Percentiles rank a stretch among this genome's conserved stretches.
Conservation (phyloP, 2,329 filamentous ascomycete species). For the Colletotrichum lupini region DNA sequence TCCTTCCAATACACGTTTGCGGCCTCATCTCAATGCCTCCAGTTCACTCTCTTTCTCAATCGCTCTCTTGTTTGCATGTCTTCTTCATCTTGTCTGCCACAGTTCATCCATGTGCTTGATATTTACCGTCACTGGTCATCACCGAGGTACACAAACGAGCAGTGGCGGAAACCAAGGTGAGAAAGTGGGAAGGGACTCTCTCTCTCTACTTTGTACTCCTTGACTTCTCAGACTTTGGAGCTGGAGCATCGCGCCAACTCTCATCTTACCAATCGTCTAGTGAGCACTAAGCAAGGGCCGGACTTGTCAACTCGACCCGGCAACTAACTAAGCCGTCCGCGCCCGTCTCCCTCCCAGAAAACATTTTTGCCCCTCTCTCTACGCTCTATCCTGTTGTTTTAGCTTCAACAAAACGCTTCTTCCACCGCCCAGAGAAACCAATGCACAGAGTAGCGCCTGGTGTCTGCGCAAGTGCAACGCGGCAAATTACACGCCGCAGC, state of each 20-base stretch:
- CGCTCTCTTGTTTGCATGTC: background rate
- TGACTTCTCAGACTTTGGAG: background rate
- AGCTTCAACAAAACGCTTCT: background rate
- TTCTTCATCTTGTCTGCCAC: background rate
- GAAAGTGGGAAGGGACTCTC: background rate
- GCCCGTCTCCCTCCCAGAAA: background rate
- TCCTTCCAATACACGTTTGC: background rate
- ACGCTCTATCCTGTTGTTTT: background rate
- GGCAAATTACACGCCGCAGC: constrained; percentile 14
- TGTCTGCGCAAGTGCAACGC: constrained; percentile 7
- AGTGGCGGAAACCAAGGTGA: background rate
- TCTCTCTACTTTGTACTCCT: background rate
- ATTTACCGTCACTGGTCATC: background rate
- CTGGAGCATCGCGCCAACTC: background rate
- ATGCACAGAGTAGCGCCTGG: background rate
- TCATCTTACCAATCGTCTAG: constrained; percentile 4
- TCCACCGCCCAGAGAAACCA: background rate
- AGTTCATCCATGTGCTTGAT: background rate
- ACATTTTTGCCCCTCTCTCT: background rate
- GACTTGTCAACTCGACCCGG: constrained; percentile 15
- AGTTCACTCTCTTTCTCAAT: background rate
- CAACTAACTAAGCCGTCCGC: constrained; percentile 2
- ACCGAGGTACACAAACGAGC: background rate
- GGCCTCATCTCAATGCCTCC: background rate
- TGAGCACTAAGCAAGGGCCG: constrained; percentile 18